A percentile compares a stretch with the other conserved stretches of the same genome.
Evolutionary conservation across 345 rosid genomes (phyloP).

Genomic region (Populus tremula): DNA sequence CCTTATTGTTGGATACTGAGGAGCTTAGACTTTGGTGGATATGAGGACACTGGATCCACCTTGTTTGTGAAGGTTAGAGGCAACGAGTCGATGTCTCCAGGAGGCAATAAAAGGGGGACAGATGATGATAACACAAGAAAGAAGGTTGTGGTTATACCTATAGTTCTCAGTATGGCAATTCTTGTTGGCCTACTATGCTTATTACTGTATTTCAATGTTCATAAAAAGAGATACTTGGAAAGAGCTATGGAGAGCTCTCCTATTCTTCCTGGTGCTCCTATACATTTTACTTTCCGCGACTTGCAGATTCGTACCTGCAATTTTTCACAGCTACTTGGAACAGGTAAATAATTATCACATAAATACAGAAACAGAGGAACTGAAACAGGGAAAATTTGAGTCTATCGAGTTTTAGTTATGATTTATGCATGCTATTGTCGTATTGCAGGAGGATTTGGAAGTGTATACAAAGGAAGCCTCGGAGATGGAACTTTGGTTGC

Average conservation of each 20-base stretch:
- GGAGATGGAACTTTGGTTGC: slow-evolving; percentile 31
- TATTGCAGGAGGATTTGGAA: slow-evolving; percentile 37
- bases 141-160: slow-evolving; percentile 60
- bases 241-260: slow-evolving; percentile 50
- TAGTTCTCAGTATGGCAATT: slow-evolving; percentile 55
- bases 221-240: slow-evolving; percentile 49
- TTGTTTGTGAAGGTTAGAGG: slow-evolving; percentile 63
- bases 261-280: slow-evolving; percentile 61
- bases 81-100: slow-evolving; percentile 36
- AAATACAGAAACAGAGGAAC: slow-evolving; percentile 3
- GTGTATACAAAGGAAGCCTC: slow-evolving; percentile 30
- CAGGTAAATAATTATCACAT: slow-evolving; percentile 40
- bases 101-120: slow-evolving; percentile 3
- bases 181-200: slow-evolving; percentile 62
- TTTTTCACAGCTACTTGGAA: slow-evolving; percentile 74
- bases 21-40: slow-evolving; percentile 76
- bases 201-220: slow-evolving; percentile 60
- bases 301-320: slow-evolving; percentile 61
- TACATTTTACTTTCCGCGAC: slow-evolving; percentile 65
- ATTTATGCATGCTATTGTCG: neutral
- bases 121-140: slow-evolving; percentile 13
- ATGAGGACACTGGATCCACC: slow-evolving; percentile 70
- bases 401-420: neutral
- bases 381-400: neutral
- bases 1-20: slow-evolving; percentile 86